Conservation (phyloP, 2,329 filamentous ascomycete species). For the Phaeosphaeriaceae sp. region DNA sequence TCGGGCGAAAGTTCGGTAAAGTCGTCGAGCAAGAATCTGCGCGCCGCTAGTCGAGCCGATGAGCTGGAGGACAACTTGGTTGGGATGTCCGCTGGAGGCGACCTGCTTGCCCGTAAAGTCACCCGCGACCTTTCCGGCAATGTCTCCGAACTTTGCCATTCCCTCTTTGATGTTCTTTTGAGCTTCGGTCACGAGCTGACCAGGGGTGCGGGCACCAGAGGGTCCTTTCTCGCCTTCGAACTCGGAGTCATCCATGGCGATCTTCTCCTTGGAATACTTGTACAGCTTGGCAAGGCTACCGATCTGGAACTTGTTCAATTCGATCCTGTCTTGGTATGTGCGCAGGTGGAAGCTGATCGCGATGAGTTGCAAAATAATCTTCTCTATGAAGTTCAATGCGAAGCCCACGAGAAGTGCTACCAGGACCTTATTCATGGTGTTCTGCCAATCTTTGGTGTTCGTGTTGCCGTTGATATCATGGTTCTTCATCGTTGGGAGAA, state of each 20-base stretch:
- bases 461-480: conserved; percentile 65
- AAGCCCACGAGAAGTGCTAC: conserved; percentile 83
- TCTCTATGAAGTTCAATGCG: conserved; percentile 84
- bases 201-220: conserved; percentile 75
- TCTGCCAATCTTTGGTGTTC: conserved; percentile 72
- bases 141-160: conserved; percentile 94
- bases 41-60: conserved; percentile 75
- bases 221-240: conserved; percentile 61
- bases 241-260: conserved; percentile 77
- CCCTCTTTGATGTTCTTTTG: conserved; percentile 77
- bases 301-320: conserved; percentile 91
- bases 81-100: conserved; percentile 88
- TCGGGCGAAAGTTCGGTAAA: conserved; percentile 86
- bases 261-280: conserved; percentile 69
- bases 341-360: conserved; percentile 90
- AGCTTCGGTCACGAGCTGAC: conserved; percentile 74
- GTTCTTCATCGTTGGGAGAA: conserved; percentile 79
- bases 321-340: conserved; percentile 89
- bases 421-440: conserved; percentile 82
- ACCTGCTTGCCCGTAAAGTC: conserved; percentile 96
- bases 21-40: conserved; percentile 83
- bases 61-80: conserved; percentile 97
- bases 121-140: conserved; percentile 90
- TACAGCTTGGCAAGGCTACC: conserved; percentile 71
- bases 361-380: conserved; percentile 93